Conservation (phyloP, 768 basidiomycete species). For the Rhodotorula graminis region DNA sequence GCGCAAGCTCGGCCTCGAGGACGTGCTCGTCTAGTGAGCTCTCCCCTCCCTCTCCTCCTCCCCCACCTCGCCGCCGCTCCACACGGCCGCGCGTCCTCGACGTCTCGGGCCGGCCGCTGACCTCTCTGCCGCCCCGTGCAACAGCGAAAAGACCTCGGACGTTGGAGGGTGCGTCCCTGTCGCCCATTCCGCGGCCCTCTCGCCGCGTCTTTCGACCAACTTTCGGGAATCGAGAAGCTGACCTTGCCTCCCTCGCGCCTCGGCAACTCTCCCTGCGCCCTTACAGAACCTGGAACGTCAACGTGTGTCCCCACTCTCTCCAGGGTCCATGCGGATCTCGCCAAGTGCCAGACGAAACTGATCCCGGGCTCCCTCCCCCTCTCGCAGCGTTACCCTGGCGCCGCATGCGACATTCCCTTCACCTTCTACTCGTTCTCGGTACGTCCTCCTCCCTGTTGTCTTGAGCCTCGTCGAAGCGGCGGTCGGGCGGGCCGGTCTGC, state of each 20-base stretch:
- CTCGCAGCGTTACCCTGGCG: constrained; percentile 26
- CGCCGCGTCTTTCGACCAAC: no score
- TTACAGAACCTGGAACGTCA: constrained; percentile 12
- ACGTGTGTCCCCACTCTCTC: not conserved
- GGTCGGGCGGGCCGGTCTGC: no score
- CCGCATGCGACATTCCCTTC: constrained; percentile 37
- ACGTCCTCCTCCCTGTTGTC: not conserved
- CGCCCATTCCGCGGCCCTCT: no score
- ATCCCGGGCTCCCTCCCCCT: not conserved
- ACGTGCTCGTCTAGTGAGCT: constrained; percentile 40
- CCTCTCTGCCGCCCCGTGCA: not conserved
- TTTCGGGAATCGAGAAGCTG: not conserved
- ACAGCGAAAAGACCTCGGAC: constrained; percentile 10
- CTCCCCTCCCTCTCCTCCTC: not conserved
- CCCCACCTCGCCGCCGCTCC: not conserved
- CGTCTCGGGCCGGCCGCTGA: not conserved
- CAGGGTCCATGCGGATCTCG: no score
- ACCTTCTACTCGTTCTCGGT: constrained; percentile 36
- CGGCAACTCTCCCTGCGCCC: not conserved
- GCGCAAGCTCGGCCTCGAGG: constrained; percentile 35
- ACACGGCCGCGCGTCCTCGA: not conserved
- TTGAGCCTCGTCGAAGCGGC: no score
- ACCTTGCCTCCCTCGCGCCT: not conserved
- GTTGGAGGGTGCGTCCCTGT: constrained; percentile 7
- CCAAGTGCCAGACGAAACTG: no score